Evolutionary conservation across 495 filamentous ascomycete genomes (phyloP).

Genomic region (Xylaria bambusicola): DNA sequence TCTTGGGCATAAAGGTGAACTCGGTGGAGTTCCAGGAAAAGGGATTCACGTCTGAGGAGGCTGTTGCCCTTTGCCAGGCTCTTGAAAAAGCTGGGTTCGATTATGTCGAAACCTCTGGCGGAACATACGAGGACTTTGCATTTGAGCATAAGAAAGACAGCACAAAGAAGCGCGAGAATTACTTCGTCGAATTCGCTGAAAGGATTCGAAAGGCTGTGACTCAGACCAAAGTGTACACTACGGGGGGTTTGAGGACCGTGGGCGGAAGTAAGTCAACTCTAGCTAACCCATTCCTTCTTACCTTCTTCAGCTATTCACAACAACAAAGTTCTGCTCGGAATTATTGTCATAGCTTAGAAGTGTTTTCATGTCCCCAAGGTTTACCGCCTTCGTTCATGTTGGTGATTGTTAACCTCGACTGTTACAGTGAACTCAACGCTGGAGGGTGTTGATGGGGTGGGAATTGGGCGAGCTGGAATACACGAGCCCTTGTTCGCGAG

Average conservation of each 20-base stretch:
- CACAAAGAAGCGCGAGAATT: constrained; percentile 60
- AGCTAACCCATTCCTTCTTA: background rate
- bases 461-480: constrained; percentile 52
- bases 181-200: constrained; percentile 67
- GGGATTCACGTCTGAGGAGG: constrained; percentile 59
- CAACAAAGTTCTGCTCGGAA: no score
- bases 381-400: background rate
- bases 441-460: constrained; percentile 56
- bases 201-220: constrained; percentile 55
- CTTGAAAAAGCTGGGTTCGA: constrained; percentile 60
- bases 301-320: no score
- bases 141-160: constrained; percentile 55
- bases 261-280: constrained; percentile 32
- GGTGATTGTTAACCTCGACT: background rate
- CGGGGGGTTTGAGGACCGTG: constrained; percentile 61
- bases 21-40: constrained; percentile 63
- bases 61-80: constrained; percentile 52
- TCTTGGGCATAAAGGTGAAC: constrained; percentile 67
- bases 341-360: background rate
- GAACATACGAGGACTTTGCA: constrained; percentile 58
- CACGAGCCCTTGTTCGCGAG: constrained; percentile 51
- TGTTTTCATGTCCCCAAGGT: background rate
- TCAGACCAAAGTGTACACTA: constrained; percentile 60
- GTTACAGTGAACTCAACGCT: constrained; percentile 38
- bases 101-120: constrained; percentile 65